Percentiles rank a stretch among this genome's conserved stretches.
Evolutionary conservation across 257 asterid species (phyloP).

Genomic region (Gentiana dahurica): DNA sequence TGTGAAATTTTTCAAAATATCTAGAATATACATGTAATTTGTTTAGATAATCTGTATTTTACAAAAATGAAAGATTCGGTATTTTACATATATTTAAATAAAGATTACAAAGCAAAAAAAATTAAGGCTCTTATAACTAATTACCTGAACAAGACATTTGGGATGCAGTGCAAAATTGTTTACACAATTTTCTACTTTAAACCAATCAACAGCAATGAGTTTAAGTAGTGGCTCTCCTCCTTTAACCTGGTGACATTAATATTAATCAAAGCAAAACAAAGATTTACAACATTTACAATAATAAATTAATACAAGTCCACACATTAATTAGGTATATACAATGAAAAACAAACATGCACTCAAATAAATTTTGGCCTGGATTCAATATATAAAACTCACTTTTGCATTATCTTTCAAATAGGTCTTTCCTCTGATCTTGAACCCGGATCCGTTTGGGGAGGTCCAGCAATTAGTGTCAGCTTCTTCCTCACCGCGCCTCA

Average conservation of each 20-base stretch:
- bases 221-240: slow-evolving; percentile 93
- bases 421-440: slow-evolving; percentile 91
- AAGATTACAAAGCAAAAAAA: no score
- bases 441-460: slow-evolving; percentile 82
- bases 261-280: slow-evolving; percentile 13
- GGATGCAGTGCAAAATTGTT: slow-evolving; percentile 78
- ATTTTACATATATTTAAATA: no score
- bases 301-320: background rate
- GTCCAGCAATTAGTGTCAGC: slow-evolving; percentile 80
- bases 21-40: no score
- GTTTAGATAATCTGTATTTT: no score
- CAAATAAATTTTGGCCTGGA: no score
- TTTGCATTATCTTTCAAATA: slow-evolving; percentile 79
- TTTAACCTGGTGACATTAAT: slow-evolving; percentile 38
- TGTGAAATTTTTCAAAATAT: no score
- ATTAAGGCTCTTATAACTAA: background rate
- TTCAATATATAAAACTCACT: slow-evolving; percentile 29
- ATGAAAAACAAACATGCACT: background rate
- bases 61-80: no score
- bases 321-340: background rate
- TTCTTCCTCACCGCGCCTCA: slow-evolving; percentile 72
- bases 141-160: slow-evolving; percentile 81
- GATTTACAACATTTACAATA: background rate
- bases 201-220: slow-evolving; percentile 98
- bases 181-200: slow-evolving; percentile 56